Conservation (phyloP, 331 rosid species). For the Erythrophleum ivorense region DNA sequence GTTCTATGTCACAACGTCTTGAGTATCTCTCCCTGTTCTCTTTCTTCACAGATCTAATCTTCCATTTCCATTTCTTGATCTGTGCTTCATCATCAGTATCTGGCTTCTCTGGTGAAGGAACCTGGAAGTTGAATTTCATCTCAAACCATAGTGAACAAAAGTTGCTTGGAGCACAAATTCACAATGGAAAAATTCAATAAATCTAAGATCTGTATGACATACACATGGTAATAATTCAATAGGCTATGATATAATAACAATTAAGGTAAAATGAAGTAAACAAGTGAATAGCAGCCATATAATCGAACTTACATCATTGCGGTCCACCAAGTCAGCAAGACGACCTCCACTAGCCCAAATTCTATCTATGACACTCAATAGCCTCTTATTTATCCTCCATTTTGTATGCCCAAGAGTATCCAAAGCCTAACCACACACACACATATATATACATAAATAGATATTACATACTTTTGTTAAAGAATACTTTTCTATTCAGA, state of each 20-base stretch:
- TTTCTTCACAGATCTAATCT: conserved; percentile 66
- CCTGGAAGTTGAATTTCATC: conserved; percentile 55
- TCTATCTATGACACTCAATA: conserved; percentile 80
- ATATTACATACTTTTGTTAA: conserved; percentile 7
- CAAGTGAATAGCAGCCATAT: conserved; percentile 3
- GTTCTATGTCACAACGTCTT: conserved; percentile 91
- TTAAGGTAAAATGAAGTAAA: not conserved
- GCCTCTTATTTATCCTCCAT: conserved; percentile 88
- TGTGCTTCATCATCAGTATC: conserved; percentile 81
- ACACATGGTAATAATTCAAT: conserved; percentile 4
- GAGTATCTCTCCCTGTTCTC: conserved; percentile 94
- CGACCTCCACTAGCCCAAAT: conserved; percentile 91
- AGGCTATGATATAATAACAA: conserved; percentile 6
- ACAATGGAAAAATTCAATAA: conserved; percentile 18
- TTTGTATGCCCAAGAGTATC: conserved; percentile 85
- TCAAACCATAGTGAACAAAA: conserved; percentile 42
- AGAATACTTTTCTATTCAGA: not conserved
- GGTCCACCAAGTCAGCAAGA: conserved; percentile 90
- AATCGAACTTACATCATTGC: conserved; percentile 74
- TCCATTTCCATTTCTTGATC: conserved; percentile 86
- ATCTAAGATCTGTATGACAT: conserved; percentile 10
- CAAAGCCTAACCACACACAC: conserved; percentile 66
- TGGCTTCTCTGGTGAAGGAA: conserved; percentile 80
- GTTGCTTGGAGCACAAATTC: conserved; percentile 28
- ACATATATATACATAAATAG: not conserved